Evolutionary conservation across 192 early-diverging fungal genomes (phyloP).

Genomic region (Linderina pennispora): DNA sequence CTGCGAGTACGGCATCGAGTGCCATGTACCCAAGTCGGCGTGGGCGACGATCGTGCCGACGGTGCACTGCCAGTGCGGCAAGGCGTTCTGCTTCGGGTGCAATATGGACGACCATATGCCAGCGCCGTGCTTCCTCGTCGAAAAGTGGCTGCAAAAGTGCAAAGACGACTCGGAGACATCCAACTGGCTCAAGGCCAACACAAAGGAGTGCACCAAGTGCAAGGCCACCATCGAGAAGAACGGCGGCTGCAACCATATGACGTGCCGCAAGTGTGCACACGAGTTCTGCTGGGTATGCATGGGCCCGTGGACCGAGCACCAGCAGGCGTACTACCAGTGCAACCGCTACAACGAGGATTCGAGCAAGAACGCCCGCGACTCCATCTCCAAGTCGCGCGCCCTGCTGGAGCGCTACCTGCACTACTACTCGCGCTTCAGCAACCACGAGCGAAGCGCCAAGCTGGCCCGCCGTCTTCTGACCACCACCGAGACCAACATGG

Average conservation of each 20-base stretch:
- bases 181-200: conserved; percentile 94
- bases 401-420: conserved; percentile 93
- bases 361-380: conserved; percentile 78
- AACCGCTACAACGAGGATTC: conserved; percentile 93
- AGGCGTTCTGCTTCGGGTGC: conserved; percentile 93
- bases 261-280: conserved; percentile 93
- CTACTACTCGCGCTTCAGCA: conserved; percentile 96
- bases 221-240: conserved; percentile 97
- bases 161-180: conserved; percentile 97
- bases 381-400: conserved; percentile 79
- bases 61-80: conserved; percentile 75
- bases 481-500: conserved; percentile 63
- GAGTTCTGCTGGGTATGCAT: conserved; percentile 99
- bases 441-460: conserved; percentile 92
- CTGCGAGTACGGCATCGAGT: conserved; percentile 93
- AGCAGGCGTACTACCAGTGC: conserved; percentile 95
- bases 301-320: conserved; percentile 97
- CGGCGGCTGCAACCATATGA: conserved; percentile 99
- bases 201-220: conserved; percentile 96
- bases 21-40: conserved; percentile 64
- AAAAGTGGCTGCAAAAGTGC: conserved; percentile 90
- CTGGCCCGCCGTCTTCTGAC: conserved; percentile 71
- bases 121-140: conserved; percentile 76
- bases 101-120: conserved; percentile 77
- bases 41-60: conserved; percentile 74